Conservation (phyloP, 768 basidiomycete genomes). For the Amanita brunnescens region DNA sequence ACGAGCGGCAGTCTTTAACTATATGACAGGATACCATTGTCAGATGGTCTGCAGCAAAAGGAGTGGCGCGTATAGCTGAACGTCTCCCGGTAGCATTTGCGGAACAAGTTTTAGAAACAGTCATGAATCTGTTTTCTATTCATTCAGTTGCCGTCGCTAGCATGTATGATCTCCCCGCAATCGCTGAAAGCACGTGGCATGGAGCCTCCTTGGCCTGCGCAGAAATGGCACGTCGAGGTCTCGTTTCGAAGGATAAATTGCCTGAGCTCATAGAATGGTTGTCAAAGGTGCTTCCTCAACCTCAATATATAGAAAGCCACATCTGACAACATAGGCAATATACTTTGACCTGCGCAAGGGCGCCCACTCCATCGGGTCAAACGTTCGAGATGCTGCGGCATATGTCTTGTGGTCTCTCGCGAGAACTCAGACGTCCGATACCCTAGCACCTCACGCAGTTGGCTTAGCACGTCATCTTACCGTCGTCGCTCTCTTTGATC, state of each 20-base stretch:
- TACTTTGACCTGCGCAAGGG: conserved; percentile 90
- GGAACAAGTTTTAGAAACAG: conserved; percentile 73
- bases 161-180: conserved; percentile 62
- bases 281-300: conserved; percentile 49
- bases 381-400: conserved; percentile 88
- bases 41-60: conserved; percentile 92
- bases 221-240: conserved; percentile 80
- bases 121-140: conserved; percentile 68
- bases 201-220: conserved; percentile 89
- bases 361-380: conserved; percentile 89
- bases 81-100: conserved; percentile 70
- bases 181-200: conserved; percentile 90
- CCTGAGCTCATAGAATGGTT: conserved; percentile 68
- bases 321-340: conserved; percentile 50
- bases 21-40: conserved; percentile 78
- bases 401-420: conserved; percentile 96
- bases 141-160: conserved; percentile 58
- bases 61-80: conserved; percentile 75
- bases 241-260: conserved; percentile 52
- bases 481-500: conserved; percentile 80
- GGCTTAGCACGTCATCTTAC: conserved; percentile 64
- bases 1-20: conserved; percentile 4
- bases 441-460: conserved; percentile 51
- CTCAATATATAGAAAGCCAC: conserved; percentile 1
- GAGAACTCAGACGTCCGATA: conserved; percentile 54